Percentiles rank a stretch among this genome's conserved stretches.
Conservation (phyloP, 2,329 filamentous ascomycete genomes). For the Aspergillus unguis region DNA sequence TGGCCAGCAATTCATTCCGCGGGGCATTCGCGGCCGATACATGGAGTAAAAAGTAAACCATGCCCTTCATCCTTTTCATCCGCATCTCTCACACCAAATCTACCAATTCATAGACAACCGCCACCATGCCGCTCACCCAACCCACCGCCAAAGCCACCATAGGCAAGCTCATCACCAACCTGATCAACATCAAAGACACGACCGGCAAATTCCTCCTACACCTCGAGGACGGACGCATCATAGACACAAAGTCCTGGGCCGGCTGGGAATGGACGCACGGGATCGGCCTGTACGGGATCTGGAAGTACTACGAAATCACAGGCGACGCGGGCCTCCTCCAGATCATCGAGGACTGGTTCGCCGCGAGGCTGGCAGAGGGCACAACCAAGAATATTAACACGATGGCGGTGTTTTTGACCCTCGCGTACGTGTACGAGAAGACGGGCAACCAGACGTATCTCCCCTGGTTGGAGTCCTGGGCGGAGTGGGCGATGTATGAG, state of each 20-base stretch:
- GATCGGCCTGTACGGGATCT: conserved; percentile 75
- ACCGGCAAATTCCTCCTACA: conserved; percentile 71
- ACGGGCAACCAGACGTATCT: conserved; percentile 66
- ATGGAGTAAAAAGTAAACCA: too few species aligned
- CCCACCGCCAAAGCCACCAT: conserved; percentile 50
- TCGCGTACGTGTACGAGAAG: conserved; percentile 75
- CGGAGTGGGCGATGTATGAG: conserved; percentile 77
- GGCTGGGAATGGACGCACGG: conserved; percentile 80
- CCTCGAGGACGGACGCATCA: conserved; percentile 68
- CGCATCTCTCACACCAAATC: background rate
- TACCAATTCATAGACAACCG: background rate
- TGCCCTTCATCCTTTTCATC: too few species aligned
- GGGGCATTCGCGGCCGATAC: too few species aligned
- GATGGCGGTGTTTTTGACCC: conserved; percentile 72
- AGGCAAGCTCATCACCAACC: conserved; percentile 65
- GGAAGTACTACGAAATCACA: conserved; percentile 75
- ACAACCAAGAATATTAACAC: conserved; percentile 87
- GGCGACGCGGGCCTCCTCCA: conserved; percentile 58
- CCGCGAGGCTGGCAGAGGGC: conserved; percentile 62
- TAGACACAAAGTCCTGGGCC: conserved; percentile 77
- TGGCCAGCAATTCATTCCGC: too few species aligned
- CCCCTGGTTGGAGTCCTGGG: conserved; percentile 77
- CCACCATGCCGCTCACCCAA: conserved; percentile 1
- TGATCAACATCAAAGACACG: conserved; percentile 73
- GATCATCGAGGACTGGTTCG: conserved; percentile 73